A percentile compares a stretch with the other conserved stretches of the same genome.
Evolutionary conservation across 116 monocot genomes (phyloP).

Genomic region (Dioscorea cayenensis): DNA sequence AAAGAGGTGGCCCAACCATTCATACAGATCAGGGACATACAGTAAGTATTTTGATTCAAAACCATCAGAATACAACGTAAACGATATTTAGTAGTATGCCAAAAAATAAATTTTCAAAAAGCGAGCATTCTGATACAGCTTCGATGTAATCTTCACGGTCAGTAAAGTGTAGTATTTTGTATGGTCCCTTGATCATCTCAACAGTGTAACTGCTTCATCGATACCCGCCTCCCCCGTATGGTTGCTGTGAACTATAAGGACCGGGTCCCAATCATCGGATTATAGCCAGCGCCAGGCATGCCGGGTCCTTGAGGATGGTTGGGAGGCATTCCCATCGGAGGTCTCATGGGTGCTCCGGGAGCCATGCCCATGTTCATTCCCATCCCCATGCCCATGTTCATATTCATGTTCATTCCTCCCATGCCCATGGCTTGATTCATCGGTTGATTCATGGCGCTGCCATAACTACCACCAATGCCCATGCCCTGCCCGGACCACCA

Average conservation of each 20-base stretch:
- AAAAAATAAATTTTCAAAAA: no score
- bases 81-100: no score
- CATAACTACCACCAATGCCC: constrained; percentile 31
- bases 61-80: no score
- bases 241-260: constrained; percentile 38
- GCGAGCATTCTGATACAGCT: not conserved
- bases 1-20: no score
- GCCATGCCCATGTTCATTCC: constrained; percentile 32
- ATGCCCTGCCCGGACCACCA: not conserved
- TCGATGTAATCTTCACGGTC: not conserved
- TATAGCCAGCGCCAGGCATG: constrained; percentile 58
- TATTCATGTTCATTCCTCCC: constrained; percentile 5
- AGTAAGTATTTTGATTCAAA: no score
- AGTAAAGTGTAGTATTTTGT: not conserved
- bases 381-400: constrained; percentile 11
- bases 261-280: constrained; percentile 50
- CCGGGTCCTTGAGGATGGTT: constrained; percentile 1
- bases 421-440: constrained; percentile 12
- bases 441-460: not conserved
- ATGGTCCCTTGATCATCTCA: not conserved
- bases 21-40: no score
- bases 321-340: constrained; percentile 1
- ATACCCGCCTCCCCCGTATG: constrained; percentile 63
- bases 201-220: constrained; percentile 35
- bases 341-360: constrained; percentile 27